Evolutionary conservation across 2,329 filamentous ascomycete genomes (phyloP).

Genomic region (Ophiostoma sp.): DNA sequence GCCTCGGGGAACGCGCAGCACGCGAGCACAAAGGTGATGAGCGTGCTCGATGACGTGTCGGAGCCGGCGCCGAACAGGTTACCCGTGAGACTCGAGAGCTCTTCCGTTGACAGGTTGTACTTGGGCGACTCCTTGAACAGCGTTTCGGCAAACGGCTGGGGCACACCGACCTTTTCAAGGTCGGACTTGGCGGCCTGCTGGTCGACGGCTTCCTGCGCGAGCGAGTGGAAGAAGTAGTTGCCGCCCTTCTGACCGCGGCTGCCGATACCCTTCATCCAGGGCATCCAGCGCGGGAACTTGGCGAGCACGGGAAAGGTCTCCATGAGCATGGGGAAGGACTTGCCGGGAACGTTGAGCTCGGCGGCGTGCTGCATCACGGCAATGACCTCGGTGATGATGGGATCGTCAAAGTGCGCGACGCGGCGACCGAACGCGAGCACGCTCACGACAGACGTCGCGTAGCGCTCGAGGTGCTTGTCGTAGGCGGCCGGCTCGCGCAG

Average conservation of each 20-base stretch:
- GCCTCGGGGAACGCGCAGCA: slow-evolving; percentile 46
- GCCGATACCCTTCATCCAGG: slow-evolving; percentile 48
- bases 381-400: slow-evolving; percentile 56
- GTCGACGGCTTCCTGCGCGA: slow-evolving; percentile 45
- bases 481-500: slow-evolving; percentile 42
- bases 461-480: slow-evolving; percentile 49
- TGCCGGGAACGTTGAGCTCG: slow-evolving; percentile 49
- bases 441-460: slow-evolving; percentile 49
- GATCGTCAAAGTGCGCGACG: slow-evolving; percentile 46
- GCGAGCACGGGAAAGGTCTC: slow-evolving; percentile 49
- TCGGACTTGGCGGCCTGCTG: slow-evolving; percentile 33
- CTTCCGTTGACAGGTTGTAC: slow-evolving; percentile 40
- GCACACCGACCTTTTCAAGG: slow-evolving; percentile 28
- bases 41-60: slow-evolving; percentile 45
- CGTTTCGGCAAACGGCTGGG: slow-evolving; percentile 40
- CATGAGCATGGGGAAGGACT: slow-evolving; percentile 52
- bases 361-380: slow-evolving; percentile 53
- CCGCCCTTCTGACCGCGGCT: slow-evolving; percentile 38
- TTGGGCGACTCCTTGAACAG: slow-evolving; percentile 45
- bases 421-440: slow-evolving; percentile 54
- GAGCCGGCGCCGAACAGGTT: slow-evolving; percentile 46
- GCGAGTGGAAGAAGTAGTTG: slow-evolving; percentile 47
- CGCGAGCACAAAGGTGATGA: slow-evolving; percentile 46
- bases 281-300: slow-evolving; percentile 43
- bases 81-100: slow-evolving; percentile 44